phyloP scores from a whole-genome alignment of 2,329 filamentous ascomycete genomes.

The Botrytis fragariae region DNA sequence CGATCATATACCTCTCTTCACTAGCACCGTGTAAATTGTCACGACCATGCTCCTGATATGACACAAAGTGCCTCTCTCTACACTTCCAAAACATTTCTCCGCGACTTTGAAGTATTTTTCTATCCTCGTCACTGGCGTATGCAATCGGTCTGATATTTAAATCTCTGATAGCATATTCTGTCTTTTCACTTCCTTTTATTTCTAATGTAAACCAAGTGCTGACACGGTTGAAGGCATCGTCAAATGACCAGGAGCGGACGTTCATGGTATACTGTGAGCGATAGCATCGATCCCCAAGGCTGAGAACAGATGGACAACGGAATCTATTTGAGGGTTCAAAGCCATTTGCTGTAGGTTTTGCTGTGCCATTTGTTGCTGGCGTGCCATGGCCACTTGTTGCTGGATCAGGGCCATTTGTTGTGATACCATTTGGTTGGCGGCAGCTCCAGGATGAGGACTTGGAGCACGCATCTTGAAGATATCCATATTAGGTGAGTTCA shows the following conservation, averaged over 20 bases:
- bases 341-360: neutral
- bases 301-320: neutral
- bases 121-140: neutral
- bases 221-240: neutral
- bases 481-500: too few relatives aligned
- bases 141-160: neutral
- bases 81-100: neutral
- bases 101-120: neutral
- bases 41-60: neutral
- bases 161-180: neutral
- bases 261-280: neutral
- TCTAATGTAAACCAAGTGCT: neutral
- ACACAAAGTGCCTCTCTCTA: neutral
- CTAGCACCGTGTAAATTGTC: neutral
- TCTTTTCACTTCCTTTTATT: neutral
- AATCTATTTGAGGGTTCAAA: neutral
- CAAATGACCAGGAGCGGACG: neutral
- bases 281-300: neutral
- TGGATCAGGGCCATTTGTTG: too few relatives aligned
- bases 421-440: too few relatives aligned
- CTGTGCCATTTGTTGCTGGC: too few relatives aligned
- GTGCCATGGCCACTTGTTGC: too few relatives aligned
- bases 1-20: neutral
- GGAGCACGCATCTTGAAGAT: too few relatives aligned
- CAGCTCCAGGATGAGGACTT: too few relatives aligned